A percentile compares a stretch with the other conserved stretches of the same genome.
Evolutionary conservation across 208 protist genomes (phyloP).

Genomic region (Acanthamoeba triangularis): DNA sequence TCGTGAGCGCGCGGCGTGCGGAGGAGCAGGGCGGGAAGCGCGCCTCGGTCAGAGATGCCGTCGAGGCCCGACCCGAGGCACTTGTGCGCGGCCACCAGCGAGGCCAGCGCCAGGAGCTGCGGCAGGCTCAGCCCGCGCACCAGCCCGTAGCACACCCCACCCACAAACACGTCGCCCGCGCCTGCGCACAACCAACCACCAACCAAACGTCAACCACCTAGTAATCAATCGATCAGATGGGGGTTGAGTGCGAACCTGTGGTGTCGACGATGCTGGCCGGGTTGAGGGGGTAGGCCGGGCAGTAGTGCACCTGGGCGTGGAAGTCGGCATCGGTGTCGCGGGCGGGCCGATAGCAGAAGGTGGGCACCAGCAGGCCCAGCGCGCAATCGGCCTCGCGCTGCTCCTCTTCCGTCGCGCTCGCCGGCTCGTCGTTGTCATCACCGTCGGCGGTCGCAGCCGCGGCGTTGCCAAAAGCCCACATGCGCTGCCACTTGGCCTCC

Average conservation of each 20-base stretch:
- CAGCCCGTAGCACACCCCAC: constrained; percentile 11
- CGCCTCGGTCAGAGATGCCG: neutral
- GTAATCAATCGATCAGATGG: neutral
- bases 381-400: neutral
- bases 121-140: neutral
- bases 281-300: constrained; percentile 13
- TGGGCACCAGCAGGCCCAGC: neutral
- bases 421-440: neutral
- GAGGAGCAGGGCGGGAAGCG: neutral
- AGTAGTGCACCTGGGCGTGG: neutral
- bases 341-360: neutral
- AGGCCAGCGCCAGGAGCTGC: constrained; percentile 10
- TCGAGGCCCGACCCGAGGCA: constrained; percentile 15
- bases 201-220: neutral
- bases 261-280: constrained; percentile 48
- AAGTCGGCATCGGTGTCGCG: neutral
- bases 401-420: neutral
- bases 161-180: constrained; percentile 44
- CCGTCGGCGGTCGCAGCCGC: neutral
- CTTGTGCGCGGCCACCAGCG: constrained; percentile 39
- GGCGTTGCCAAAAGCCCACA: constrained; percentile 30
- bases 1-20: neutral
- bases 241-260: neutral
- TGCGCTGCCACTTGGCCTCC: constrained; percentile 26
- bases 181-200: too few relatives aligned